Base-by-base conservation (phyloP, 2,329 filamentous ascomycete species). In the Aspergillus bombycis region DNA sequence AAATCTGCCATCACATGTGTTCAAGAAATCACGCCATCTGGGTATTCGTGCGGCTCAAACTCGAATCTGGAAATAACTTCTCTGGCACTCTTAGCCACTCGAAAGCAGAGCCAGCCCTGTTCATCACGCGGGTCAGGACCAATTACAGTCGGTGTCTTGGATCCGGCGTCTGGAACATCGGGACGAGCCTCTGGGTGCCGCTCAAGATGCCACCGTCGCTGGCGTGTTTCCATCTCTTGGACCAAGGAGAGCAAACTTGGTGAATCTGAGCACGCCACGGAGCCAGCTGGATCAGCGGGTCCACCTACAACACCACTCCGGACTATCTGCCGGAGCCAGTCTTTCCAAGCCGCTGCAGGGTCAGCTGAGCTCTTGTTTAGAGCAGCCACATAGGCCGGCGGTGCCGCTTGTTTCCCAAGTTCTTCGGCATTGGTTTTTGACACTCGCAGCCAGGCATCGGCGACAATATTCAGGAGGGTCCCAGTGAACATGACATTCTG, bases 401-500 rank as follows among this genome's bases (percentile, higher is more conserved):
- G 70, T n/a, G 77, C 73, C 7, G 74, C 63, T 53, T 77, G 72
- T 60, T 69, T 74, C 10, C 77, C 77, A 14, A 83, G 66, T 14
- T 79, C 75, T 55, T 70, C 68, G 11, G 79, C 66, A 53, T 78
- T 73, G 28, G 73, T 71, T 57, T 76, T 71, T 26, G 72, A 77
- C 21, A 82, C 71, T 2, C 77, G 75, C 12, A 80, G 70, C 81
- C 81, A 83, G 28, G 75, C 70, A 61, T 82, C 80, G 26, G 78
- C 79, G 21, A 81, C 67, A 23, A 81, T 76, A n/a, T 75, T 82
- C 53, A 83, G 68, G 14, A 82, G 70, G 12, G 80, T 81, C 14
- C 77, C 77, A n/a, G 77, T 75, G 56, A 82, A 75, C 78, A 81
- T 82, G 52, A 82, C 75, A 58, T 83, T 83, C 63, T 82, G 80